Evolutionary conservation across 768 basidiomycete species (phyloP).

Genomic region (Collybiopsis luxurians): DNA sequence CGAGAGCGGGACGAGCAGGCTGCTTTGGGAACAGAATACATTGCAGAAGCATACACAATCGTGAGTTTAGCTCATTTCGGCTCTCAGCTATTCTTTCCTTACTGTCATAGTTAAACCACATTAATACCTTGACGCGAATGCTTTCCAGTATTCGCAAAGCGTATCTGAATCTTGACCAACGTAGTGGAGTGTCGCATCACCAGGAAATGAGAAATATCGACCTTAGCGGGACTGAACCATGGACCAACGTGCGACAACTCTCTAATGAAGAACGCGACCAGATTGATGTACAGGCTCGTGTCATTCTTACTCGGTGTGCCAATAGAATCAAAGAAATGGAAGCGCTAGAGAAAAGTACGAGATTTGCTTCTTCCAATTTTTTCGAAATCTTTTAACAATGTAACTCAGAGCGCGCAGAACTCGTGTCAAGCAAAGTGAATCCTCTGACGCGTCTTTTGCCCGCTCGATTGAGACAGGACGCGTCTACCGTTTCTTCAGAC

Average conservation of each 20-base stretch:
- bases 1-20: conserved; percentile 32
- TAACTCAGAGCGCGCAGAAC: conserved; percentile 58
- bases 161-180: conserved; percentile 79
- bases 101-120: conserved; percentile 61
- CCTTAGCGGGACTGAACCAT: conserved; percentile 47
- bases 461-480: conserved; percentile 60
- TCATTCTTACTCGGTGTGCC: conserved; percentile 82
- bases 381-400: conserved; percentile 16
- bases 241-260: conserved; percentile 67
- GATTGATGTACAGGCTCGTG: conserved; percentile 88
- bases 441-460: conserved; percentile 71
- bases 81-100: not conserved
- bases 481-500: conserved; percentile 52
- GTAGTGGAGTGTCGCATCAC: conserved; percentile 48
- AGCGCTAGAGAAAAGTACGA: conserved; percentile 83
- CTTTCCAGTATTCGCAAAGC: conserved; percentile 76
- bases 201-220: conserved; percentile 56
- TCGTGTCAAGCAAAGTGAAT: conserved; percentile 62
- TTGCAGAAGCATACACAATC: conserved; percentile 74
- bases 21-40: conserved; percentile 59
- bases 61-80: conserved; percentile 29
- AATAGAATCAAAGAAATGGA: conserved; percentile 90
- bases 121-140: conserved; percentile 67
- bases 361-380: conserved; percentile 17
- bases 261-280: conserved; percentile 93